These are phyloP conservation scores for Trametes versicolor DNA, from an alignment of 1,284 basidiomycete species.

Conservation along the genomic window DNA sequence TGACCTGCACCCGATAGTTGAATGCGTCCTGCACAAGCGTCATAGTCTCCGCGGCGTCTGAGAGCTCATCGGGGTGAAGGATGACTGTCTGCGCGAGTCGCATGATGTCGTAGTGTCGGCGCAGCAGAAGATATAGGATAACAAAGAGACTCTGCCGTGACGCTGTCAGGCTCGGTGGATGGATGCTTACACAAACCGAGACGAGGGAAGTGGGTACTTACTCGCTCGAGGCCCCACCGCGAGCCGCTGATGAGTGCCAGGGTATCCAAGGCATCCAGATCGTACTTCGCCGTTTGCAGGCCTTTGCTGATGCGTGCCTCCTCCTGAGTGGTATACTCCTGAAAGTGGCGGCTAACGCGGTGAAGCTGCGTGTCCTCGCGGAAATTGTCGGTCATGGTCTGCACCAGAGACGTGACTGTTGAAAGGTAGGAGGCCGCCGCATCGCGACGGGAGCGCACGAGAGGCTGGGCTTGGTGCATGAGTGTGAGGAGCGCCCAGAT, in stretches of 20 bases:
- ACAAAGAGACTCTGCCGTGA: conserved; percentile 36
- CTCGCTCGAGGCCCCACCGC: conserved; percentile 35
- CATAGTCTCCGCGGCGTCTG: conserved; percentile 21
- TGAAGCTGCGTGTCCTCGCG: conserved; percentile 3
- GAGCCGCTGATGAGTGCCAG: conserved; percentile 37
- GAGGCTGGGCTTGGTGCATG: conserved; percentile 32
- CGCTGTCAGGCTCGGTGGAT: background rate
- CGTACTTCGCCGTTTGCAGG: conserved; percentile 39
- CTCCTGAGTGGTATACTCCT: conserved; percentile 31
- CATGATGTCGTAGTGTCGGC: conserved; percentile 39
- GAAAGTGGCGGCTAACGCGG: conserved; percentile 31
- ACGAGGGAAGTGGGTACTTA: conserved; percentile 12
- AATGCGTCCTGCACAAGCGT: conserved; percentile 19
- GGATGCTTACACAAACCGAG: background rate
- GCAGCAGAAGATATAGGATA: conserved; percentile 38
- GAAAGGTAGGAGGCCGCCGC: conserved; percentile 34
- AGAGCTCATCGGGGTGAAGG: conserved; percentile 32
- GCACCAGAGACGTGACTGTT: conserved; percentile 15
- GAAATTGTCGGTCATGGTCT: conserved; percentile 21
- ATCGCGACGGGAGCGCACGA: background rate
- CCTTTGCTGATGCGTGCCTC: conserved; percentile 34
- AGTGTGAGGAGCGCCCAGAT: conserved; percentile 36
- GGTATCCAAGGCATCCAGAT: conserved; percentile 39
- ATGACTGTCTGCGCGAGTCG: conserved; percentile 28
- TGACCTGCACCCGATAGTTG: conserved; percentile 6